phyloP scores from a whole-genome alignment of 768 basidiomycete species.

The Panaeolus cyanescens region DNA sequence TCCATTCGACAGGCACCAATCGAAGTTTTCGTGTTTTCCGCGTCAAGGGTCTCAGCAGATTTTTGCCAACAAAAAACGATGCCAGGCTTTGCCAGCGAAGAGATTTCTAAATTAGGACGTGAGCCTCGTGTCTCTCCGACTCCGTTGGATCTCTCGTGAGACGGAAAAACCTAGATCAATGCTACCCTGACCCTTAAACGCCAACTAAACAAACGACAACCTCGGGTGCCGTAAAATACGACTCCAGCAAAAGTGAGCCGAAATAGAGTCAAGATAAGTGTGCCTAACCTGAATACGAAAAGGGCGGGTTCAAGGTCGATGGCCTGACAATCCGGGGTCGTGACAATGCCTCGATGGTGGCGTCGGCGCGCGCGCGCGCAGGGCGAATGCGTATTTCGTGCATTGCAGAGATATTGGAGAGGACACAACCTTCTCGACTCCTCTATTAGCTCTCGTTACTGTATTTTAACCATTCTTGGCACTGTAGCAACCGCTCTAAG shows the following conservation, averaged over 20 bases:
- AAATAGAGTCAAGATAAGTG: too few relatives aligned
- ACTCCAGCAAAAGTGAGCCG: neutral
- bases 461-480: neutral
- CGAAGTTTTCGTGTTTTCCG: neutral
- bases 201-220: neutral
- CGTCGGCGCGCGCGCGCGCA: too few relatives aligned
- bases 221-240: neutral
- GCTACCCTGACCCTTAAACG: slow-evolving; percentile 2
- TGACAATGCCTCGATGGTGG: too few relatives aligned
- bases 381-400: too few relatives aligned
- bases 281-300: too few relatives aligned
- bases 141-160: neutral
- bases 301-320: neutral
- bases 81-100: neutral
- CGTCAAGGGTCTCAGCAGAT: neutral
- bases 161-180: neutral
- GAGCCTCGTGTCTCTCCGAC: neutral
- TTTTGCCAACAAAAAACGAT: neutral
- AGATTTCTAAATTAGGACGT: neutral
- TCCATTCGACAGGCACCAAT: neutral
- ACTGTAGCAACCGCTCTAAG: too few relatives aligned
- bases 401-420: neutral
- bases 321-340: neutral
- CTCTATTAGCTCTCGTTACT: neutral
- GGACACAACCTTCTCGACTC: neutral